Evolutionary conservation across 768 basidiomycete species (phyloP).

Genomic region (Rhizopogon vulgaris): DNA sequence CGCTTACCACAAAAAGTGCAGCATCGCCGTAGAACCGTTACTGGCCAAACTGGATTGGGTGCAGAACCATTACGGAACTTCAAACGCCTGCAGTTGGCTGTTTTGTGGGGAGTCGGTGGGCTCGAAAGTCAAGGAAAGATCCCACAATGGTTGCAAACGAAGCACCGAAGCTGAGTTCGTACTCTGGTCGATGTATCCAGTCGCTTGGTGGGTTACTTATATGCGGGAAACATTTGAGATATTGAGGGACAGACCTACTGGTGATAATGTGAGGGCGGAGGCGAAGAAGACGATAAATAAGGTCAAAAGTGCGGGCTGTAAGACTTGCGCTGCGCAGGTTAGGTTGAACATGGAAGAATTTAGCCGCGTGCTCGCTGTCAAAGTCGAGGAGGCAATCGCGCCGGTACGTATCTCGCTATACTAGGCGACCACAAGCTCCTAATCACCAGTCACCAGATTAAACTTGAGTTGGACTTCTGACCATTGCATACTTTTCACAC

Average conservation of each 20-base stretch:
- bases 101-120: too few relatives aligned
- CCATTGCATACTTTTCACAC: too few relatives aligned
- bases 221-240: neutral
- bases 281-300: neutral
- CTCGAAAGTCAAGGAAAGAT: too few relatives aligned
- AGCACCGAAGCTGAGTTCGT: neutral
- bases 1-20: constrained; percentile 6
- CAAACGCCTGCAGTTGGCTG: neutral
- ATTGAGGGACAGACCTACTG: constrained; percentile 2
- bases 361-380: neutral
- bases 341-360: constrained; percentile 11
- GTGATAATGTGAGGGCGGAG: neutral
- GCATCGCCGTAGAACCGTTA: neutral
- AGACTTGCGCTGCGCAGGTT: constrained; percentile 2
- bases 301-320: neutral
- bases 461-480: neutral
- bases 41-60: neutral
- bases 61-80: neutral
- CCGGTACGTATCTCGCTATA: constrained; percentile 3
- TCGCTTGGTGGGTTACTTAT: constrained; percentile 7
- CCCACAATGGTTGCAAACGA: neutral
- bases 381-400: constrained; percentile 11
- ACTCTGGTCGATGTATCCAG: neutral
- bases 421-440: too few relatives aligned
- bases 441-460: neutral